Evolutionary conservation across 106 monocot genomes (phyloP), one percentile per base, ranked within the genome.

Genomic region (Phalaenopsis aphrodite): DNA sequence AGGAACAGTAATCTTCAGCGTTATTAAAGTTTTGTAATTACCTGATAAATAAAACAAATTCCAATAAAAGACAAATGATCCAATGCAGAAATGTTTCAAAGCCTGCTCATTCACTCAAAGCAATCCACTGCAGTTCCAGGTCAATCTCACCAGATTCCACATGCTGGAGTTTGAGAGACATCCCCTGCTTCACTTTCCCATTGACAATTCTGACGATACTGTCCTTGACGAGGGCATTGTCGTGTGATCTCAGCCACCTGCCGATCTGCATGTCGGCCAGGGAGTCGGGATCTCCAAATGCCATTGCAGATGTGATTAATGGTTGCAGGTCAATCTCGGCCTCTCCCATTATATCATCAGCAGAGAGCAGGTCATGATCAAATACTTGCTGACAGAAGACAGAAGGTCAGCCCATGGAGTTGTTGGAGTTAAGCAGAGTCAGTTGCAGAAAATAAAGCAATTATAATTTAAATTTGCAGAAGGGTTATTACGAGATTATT

Each of bases 281-380:
- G 10, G 83, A 78, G n/a, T 84, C 84, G 1, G 93, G 84, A 66
- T 96, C 90, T 9, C 95, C 89, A 55, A 93, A 96, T n/a, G 93
- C 95, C 76, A 85, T 85, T 3, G 91, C 89, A 18, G 95, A 83
- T 58, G 88, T 89, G 43, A 96, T 87, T 81, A 96, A 79, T 17
- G 95, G 93, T 49, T 96, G 93, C 48, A 96, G 80, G 72, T 96
- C 95, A 0, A 96, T 78, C 79, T 96, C 95, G 2, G 91, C 95
- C 83, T 96, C 93, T 7, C 95, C 95, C 93, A 96, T 96, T 77
- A 96, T 85, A 76, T 93, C 95, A 56, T 96, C 93, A 3, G 91
- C 87, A 1, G 95, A 93, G 77, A 96, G 84, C 57, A 88, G 78
- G 74, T 96, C 95, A 8, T 93, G 88, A 84, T 96, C 95, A 75